These are phyloP conservation scores for Irpex lacteus DNA, from an alignment of 1,284 basidiomycete species.

Conservation along the genomic window DNA sequence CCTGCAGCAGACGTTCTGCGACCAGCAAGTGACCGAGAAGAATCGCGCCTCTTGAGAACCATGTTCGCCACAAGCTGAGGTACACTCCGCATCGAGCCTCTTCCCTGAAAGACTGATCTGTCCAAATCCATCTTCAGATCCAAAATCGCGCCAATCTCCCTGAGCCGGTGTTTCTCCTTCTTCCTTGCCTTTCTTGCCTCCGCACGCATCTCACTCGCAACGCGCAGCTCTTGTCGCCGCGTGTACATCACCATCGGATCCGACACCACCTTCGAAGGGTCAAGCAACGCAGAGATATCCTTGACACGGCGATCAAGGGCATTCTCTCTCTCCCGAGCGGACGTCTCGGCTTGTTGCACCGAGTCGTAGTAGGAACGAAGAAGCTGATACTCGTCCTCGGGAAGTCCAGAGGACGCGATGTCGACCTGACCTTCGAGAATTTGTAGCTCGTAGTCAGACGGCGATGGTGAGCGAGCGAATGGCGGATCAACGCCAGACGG, in stretches of 20 bases:
- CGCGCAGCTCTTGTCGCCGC: conserved; percentile 31
- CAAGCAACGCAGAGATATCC: conserved; percentile 21
- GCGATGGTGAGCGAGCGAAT: conserved; percentile 44
- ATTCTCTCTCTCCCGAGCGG: conserved; percentile 36
- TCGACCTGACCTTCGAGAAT: conserved; percentile 36
- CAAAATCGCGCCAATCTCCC: conserved; percentile 49
- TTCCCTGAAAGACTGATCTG: background rate
- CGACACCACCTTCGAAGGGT: conserved; percentile 18
- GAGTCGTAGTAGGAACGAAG: conserved; percentile 38
- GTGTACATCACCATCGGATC: conserved; percentile 22
- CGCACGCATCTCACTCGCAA: conserved; percentile 39
- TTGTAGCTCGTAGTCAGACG: conserved; percentile 38
- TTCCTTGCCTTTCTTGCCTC: conserved; percentile 45
- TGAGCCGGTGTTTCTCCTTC: conserved; percentile 47
- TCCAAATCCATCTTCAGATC: conserved; percentile 40
- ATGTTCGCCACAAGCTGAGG: conserved; percentile 55
- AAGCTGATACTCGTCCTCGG: conserved; percentile 25
- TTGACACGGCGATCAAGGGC: conserved; percentile 29
- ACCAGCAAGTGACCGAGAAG: conserved; percentile 35
- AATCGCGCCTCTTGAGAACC: conserved; percentile 46
- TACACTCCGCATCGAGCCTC: conserved; percentile 32
- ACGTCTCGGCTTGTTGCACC: conserved; percentile 39
- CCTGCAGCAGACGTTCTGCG: conserved; percentile 22
- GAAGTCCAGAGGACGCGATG: conserved; percentile 33
- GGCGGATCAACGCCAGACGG: conserved; percentile 24